Conservation (phyloP, 768 basidiomycete genomes). For the Podaxis rugospora region DNA sequence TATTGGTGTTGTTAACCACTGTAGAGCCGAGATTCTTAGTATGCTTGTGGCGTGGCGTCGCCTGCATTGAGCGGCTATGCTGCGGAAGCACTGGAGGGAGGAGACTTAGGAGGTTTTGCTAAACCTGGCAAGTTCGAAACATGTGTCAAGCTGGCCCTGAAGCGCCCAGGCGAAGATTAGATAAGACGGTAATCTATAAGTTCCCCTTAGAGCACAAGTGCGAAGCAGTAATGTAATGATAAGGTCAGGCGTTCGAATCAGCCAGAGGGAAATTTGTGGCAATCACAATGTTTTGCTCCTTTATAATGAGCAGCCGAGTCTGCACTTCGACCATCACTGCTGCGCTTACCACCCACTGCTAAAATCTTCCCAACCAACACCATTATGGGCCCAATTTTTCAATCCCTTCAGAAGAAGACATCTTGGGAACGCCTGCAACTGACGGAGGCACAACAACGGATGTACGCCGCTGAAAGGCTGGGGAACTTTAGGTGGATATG, state of each 20-base stretch:
- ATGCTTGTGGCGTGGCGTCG: not conserved
- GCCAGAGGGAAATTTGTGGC: not conserved
- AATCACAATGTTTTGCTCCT: not conserved
- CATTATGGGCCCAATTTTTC: conserved; percentile 2
- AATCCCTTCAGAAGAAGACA: not conserved
- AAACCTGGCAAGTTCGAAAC: not conserved
- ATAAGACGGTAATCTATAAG: not conserved
- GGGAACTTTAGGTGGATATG: conserved; percentile 55
- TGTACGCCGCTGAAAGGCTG: conserved; percentile 49
- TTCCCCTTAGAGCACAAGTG: not conserved
- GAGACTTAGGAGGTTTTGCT: not conserved
- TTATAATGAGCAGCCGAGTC: not conserved
- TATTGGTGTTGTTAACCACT: not conserved
- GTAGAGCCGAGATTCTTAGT: not conserved
- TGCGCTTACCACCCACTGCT: not conserved
- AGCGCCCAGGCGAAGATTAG: too few relatives aligned
- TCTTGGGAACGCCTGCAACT: conserved; percentile 14
- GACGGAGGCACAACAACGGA: conserved; percentile 37
- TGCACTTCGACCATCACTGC: not conserved
- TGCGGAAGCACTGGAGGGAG: not conserved
- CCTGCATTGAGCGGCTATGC: not conserved
- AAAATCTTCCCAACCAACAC: not conserved
- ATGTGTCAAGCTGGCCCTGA: not conserved
- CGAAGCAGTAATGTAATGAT: too few relatives aligned
- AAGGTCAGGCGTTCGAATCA: not conserved